Conservation (phyloP, 176 grass and related monocot species). For the Leersia perrieri region DNA sequence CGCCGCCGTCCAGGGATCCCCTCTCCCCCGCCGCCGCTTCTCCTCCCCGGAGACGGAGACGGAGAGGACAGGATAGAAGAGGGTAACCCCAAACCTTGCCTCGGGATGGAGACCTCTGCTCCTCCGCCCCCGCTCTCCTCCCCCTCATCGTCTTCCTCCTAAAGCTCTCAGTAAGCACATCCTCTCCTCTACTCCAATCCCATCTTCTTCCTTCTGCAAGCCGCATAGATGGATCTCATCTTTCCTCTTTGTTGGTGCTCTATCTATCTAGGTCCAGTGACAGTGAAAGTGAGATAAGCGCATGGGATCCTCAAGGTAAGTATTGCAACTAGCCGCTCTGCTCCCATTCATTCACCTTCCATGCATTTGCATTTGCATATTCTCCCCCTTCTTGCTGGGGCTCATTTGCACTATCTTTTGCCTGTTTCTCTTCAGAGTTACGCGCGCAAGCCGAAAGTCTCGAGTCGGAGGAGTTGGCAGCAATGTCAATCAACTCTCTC, state of each 20-base stretch:
- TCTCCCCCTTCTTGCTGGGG: too few species aligned
- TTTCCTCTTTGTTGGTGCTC: not conserved
- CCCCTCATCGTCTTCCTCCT: not conserved
- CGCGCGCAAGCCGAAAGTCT: conserved; percentile 18
- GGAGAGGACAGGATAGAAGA: too few species aligned
- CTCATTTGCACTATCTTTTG: not conserved
- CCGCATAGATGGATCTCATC: not conserved
- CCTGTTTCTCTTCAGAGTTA: conserved; percentile 45
- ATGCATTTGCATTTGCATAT: too few species aligned
- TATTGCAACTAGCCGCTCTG: not conserved
- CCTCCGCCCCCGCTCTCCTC: not conserved
- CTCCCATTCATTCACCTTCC: too few species aligned
- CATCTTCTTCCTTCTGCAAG: not conserved
- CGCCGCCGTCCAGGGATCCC: too few species aligned
- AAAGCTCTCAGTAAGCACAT: not conserved
- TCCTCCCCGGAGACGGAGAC: too few species aligned
- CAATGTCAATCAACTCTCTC: conserved; percentile 32
- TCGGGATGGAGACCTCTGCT: too few species aligned
- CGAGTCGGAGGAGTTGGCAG: conserved; percentile 46
- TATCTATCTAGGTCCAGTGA: not conserved
- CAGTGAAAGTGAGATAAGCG: not conserved
- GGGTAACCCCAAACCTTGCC: too few species aligned
- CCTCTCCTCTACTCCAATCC: not conserved
- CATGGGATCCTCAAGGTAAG: not conserved
- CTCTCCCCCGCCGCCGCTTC: too few species aligned